A percentile compares a stretch with the other conserved stretches of the same genome.
Evolutionary conservation across 1,284 basidiomycete genomes (phyloP).

Genomic region (Lentinula novae-zelandiae): DNA sequence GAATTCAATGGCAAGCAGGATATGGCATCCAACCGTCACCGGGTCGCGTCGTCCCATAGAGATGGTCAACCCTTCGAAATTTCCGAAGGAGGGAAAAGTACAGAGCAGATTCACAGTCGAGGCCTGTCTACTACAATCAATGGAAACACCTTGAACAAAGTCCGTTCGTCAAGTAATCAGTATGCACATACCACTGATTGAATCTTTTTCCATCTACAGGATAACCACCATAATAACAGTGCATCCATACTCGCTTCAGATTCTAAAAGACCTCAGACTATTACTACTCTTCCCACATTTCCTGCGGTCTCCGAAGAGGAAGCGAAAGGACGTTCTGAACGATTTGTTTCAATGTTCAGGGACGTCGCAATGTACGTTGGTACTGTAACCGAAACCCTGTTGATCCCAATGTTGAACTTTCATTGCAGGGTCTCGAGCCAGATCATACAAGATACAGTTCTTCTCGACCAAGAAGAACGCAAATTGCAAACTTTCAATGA

Average conservation of each 20-base stretch:
- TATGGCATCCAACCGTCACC: not conserved
- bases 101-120: not conserved
- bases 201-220: not conserved
- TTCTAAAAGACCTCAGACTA: not conserved
- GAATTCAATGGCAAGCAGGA: not conserved
- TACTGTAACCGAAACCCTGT: not conserved
- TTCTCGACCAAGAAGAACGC: slow-evolving; percentile 37
- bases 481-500: slow-evolving; percentile 42
- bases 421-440: slow-evolving; percentile 38
- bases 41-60: not conserved
- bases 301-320: not conserved
- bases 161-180: not conserved
- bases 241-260: not conserved
- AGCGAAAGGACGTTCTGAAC: slow-evolving; percentile 1
- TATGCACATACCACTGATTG: not conserved
- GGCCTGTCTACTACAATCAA: too few relatives aligned
- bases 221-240: not conserved
- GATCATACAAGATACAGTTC: slow-evolving; percentile 37
- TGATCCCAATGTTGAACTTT: not conserved
- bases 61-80: not conserved
- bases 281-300: not conserved
- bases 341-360: slow-evolving; percentile 5
- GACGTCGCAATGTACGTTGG: slow-evolving; percentile 8
- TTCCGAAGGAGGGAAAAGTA: not conserved
- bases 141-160: not conserved